Percentiles rank a stretch among this genome's conserved stretches.
phyloP scores from a whole-genome alignment of 345 rosid genomes.

The Populus davidiana region DNA sequence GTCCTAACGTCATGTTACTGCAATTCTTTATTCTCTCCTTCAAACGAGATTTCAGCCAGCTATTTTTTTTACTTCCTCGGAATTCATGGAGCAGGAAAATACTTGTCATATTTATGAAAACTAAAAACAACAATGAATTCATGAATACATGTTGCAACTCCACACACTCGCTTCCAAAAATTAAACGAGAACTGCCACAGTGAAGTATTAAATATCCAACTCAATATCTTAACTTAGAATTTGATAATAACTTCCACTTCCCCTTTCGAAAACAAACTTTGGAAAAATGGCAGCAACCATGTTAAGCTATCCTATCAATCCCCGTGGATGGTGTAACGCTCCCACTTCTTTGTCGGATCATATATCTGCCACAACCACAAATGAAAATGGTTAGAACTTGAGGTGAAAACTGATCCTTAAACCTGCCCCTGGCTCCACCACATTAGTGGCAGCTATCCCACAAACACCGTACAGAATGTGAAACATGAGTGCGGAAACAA shows the following conservation, averaged over 20 bases:
- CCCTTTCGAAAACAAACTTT: not conserved
- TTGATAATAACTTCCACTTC: not conserved
- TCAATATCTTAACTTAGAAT: not conserved
- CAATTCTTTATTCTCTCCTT: too few species aligned
- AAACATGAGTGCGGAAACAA: not conserved
- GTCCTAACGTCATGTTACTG: too few species aligned
- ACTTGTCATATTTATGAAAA: not conserved
- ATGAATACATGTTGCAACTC: not conserved
- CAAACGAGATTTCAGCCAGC: too few species aligned
- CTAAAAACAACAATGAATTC: not conserved
- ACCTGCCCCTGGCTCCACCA: not conserved
- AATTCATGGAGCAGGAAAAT: not conserved
- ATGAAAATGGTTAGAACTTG: not conserved
- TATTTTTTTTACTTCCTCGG: too few species aligned
- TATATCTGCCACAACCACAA: conserved; percentile 49
- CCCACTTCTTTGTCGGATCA: conserved; percentile 88
- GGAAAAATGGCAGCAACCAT: not conserved
- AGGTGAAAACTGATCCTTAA: not conserved
- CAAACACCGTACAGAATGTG: not conserved
- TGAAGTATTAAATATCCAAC: not conserved
- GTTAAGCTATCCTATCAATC: conserved; percentile 40
- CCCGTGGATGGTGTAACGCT: conserved; percentile 93
- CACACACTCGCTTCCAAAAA: not conserved
- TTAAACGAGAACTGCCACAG: not conserved
- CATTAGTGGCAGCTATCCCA: not conserved